phyloP scores from a whole-genome alignment of 495 filamentous ascomycete genomes.

The Xylona heveae region DNA sequence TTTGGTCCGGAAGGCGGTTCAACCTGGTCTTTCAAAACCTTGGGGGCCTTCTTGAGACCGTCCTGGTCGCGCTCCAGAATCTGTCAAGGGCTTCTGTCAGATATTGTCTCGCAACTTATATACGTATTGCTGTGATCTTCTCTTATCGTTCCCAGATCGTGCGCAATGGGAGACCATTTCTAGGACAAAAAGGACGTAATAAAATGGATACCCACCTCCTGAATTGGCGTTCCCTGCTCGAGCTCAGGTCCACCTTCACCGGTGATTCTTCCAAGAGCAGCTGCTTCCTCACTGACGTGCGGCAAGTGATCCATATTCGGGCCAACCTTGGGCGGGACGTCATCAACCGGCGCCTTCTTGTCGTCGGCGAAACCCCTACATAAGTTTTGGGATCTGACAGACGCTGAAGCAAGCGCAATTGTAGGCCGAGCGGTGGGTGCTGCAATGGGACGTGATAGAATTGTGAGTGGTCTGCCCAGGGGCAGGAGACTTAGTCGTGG shows the following conservation, averaged over 20 bases:
- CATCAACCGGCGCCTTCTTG: constrained; percentile 16
- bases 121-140: constrained; percentile 2
- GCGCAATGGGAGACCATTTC: neutral
- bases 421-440: constrained; percentile 15
- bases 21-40: constrained; percentile 40
- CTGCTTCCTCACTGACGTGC: constrained; percentile 43
- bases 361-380: constrained; percentile 8
- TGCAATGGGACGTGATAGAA: constrained; percentile 19
- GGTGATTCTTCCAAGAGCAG: constrained; percentile 30
- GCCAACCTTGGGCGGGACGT: too few species aligned
- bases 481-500: constrained; percentile 25
- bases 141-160: constrained; percentile 5
- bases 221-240: constrained; percentile 40
- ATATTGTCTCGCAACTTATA: neutral
- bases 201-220: constrained; percentile 28
- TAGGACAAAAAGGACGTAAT: constrained; percentile 2
- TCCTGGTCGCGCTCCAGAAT: constrained; percentile 42
- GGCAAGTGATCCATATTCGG: constrained; percentile 33
- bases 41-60: constrained; percentile 39
- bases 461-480: constrained; percentile 21
- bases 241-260: constrained; percentile 33
- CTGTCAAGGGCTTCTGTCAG: constrained; percentile 17
- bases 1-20: constrained; percentile 15
- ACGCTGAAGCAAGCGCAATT: too few species aligned
- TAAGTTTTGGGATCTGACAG: too few species aligned